phyloP scores from a whole-genome alignment of 768 basidiomycete species.

The Auriscalpium orientale region DNA sequence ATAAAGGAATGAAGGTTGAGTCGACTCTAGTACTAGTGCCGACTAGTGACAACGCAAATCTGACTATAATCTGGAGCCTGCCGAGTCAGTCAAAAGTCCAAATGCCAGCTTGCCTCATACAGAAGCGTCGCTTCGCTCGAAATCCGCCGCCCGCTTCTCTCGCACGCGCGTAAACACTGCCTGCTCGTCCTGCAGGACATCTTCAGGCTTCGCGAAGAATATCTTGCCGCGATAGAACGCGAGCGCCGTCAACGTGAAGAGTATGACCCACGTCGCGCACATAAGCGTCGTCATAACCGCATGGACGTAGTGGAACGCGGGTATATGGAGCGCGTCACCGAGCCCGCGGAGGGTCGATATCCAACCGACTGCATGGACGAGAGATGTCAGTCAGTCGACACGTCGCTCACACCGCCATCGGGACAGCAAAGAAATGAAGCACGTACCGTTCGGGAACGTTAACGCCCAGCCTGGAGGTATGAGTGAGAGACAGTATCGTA shows the following conservation, averaged over 20 bases:
- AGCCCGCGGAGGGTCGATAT: slow-evolving; percentile 34
- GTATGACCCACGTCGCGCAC: slow-evolving; percentile 32
- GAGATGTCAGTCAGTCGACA: not conserved
- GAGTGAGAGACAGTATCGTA: not conserved
- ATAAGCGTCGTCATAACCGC: slow-evolving; percentile 33
- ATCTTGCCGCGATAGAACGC: slow-evolving; percentile 38
- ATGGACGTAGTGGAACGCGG: slow-evolving; percentile 33
- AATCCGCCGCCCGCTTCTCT: no score
- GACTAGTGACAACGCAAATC: no score
- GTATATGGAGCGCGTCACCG: slow-evolving; percentile 34
- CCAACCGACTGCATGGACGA: slow-evolving; percentile 30
- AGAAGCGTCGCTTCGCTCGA: no score
- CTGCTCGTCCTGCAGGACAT: slow-evolving; percentile 32
- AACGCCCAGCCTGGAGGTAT: slow-evolving; percentile 32
- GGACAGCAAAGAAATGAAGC: not conserved
- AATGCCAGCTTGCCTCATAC: no score
- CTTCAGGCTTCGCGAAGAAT: slow-evolving; percentile 33
- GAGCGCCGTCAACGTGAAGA: slow-evolving; percentile 33
- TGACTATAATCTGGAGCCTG: no score
- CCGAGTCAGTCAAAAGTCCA: no score
- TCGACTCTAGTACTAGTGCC: no score
- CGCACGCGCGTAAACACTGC: no score
- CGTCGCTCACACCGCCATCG: no score
- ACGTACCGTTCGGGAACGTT: slow-evolving; percentile 34
- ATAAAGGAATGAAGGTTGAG: no score